A percentile compares a stretch with the other conserved stretches of the same genome.
Conservation (phyloP, 2,329 filamentous ascomycete species). For the Penicillium sp. region DNA sequence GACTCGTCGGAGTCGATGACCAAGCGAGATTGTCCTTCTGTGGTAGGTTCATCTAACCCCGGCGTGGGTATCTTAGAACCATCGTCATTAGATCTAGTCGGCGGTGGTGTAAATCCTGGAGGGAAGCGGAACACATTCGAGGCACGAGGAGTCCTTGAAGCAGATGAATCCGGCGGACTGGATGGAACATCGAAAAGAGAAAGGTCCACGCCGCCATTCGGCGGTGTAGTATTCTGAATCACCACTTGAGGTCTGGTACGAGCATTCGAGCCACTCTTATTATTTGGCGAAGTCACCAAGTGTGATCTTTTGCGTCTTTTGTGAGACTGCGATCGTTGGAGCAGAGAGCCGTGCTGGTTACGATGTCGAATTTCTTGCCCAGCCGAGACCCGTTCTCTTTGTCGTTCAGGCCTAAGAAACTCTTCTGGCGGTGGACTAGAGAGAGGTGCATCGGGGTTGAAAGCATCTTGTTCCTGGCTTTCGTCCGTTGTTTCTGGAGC, state of each 20-base stretch:
- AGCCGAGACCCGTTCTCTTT: neutral
- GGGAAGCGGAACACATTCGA: slow-evolving; percentile 38
- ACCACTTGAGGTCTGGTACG: slow-evolving; percentile 24
- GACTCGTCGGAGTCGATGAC: slow-evolving; percentile 17
- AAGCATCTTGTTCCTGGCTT: slow-evolving; percentile 33
- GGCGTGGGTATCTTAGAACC: slow-evolving; percentile 20
- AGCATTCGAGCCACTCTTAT: slow-evolving; percentile 7
- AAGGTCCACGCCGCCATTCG: neutral
- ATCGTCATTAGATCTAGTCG: slow-evolving; percentile 26
- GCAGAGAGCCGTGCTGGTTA: slow-evolving; percentile 1
- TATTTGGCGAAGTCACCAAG: slow-evolving; percentile 10
- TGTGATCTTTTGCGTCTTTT: slow-evolving; percentile 40
- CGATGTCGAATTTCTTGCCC: slow-evolving; percentile 4
- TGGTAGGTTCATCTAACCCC: slow-evolving; percentile 15
- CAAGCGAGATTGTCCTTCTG: slow-evolving; percentile 14
- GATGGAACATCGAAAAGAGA: slow-evolving; percentile 35
- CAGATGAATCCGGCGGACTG: slow-evolving; percentile 43
- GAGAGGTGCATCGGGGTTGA: slow-evolving; percentile 31
- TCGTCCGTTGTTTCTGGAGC: slow-evolving; percentile 22
- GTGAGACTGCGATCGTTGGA: slow-evolving; percentile 15
- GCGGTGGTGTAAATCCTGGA: slow-evolving; percentile 31
- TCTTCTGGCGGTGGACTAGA: slow-evolving; percentile 34
- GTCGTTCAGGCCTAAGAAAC: slow-evolving; percentile 23
- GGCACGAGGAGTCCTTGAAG: slow-evolving; percentile 15
- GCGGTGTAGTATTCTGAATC: slow-evolving; percentile 23